Evolutionary conservation across 257 asterid genomes (phyloP).

Genomic region (Plantago elongata): DNA sequence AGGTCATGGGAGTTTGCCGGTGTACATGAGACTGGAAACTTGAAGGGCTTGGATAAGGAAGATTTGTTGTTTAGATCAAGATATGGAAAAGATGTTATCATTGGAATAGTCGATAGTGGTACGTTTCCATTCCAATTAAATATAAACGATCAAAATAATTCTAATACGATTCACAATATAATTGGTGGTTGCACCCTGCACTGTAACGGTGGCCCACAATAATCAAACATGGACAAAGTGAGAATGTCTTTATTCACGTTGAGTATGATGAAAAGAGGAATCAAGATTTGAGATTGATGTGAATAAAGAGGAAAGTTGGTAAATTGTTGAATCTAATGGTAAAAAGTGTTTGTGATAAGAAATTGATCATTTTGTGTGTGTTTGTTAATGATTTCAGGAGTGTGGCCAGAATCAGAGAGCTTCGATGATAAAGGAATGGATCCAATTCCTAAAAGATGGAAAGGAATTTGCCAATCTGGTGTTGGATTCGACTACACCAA

Average conservation of each 20-base stretch:
- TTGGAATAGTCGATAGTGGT: constrained; percentile 84
- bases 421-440: constrained; percentile 64
- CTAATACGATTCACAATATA: too few species aligned
- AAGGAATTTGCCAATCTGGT: constrained; percentile 79
- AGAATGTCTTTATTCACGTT: too few species aligned
- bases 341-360: neutral
- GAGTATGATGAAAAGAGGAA: too few species aligned
- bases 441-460: constrained; percentile 67
- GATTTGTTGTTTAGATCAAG: constrained; percentile 51
- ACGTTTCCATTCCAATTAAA: neutral
- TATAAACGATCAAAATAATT: neutral
- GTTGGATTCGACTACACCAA: constrained; percentile 60
- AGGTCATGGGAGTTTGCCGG: constrained; percentile 93
- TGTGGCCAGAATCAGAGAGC: constrained; percentile 93
- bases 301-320: neutral
- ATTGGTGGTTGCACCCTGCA: too few species aligned
- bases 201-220: too few species aligned
- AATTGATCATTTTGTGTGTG: constrained; percentile 2
- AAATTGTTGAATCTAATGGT: neutral
- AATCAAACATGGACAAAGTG: too few species aligned
- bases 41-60: constrained; percentile 26
- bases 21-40: constrained; percentile 26
- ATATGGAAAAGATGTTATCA: constrained; percentile 63
- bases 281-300: neutral
- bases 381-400: constrained; percentile 36